Base-by-base conservation (phyloP, 305 asterid species). In the Petunia hybrid region DNA sequence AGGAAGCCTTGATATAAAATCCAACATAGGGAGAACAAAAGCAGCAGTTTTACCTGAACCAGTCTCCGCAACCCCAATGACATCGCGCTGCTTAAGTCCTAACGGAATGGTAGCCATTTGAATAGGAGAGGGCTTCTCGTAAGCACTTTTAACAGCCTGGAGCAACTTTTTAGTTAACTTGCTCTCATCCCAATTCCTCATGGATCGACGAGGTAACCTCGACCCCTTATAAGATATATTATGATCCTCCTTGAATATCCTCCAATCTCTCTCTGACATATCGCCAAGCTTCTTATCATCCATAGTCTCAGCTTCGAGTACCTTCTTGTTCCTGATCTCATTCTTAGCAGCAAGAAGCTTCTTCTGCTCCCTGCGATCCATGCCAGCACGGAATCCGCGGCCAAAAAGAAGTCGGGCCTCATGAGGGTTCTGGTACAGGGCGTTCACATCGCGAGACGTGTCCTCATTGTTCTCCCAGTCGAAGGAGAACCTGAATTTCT, bases 391-490 rank as follows among this genome's bases (percentile, higher is more conserved):
- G 7, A 90, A 84, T 2, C 97, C 97, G 1, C 97, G 90, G 12
- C 97, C 97, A 66, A 91, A 92, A 0, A 92, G 87, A 67, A 85
- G 84, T 1, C 87, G 82, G 12, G 96, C 94, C 82, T 91, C 91
- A 63, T 89, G 94, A 62, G 93, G 94, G 83, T 92, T 91, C 69
- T 92, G 95, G 84, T 91, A 92, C 16, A 92, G 91, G 16, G 82
- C 56, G 67, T 91, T 91, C 97, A 90, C 91, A 70, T 90, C 93
- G 8, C 92, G 85, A 13, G 94, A 90, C n/a, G 97, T 92, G 77
- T 92, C 97, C 86, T 92, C 97, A 4, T 93, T 89, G 82, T 92
- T 92, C 87, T 91, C 97, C 97, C 97, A 92, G 51, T 89, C 93
- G n/a, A 92, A 92, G 2, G 97, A 92, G 83, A 91, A 91, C 14